Conservation (phyloP, 805 yeast species). For the Hanseniaspora thailandica region DNA sequence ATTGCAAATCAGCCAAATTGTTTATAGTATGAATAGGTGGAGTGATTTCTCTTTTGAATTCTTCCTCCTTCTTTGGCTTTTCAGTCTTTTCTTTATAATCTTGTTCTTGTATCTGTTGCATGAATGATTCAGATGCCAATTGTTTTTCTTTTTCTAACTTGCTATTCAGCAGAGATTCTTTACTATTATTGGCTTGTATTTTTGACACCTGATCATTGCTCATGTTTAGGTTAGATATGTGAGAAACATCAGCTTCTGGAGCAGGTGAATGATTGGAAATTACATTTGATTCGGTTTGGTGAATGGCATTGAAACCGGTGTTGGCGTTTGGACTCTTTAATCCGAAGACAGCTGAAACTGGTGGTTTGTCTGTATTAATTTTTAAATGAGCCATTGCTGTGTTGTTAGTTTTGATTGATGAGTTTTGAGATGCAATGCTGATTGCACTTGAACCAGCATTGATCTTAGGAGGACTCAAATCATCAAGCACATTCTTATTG, state of each 20-base stretch:
- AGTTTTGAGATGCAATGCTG: background rate
- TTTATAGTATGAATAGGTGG: constrained; percentile 4
- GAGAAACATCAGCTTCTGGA: background rate
- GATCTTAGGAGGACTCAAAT: background rate
- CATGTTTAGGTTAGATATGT: background rate
- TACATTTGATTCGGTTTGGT: background rate
- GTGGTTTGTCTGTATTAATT: background rate
- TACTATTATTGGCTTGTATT: background rate
- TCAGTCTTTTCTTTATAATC: background rate
- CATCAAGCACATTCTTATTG: background rate
- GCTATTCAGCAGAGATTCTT: background rate
- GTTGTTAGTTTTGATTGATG: background rate
- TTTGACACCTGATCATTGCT: background rate
- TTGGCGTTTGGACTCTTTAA: background rate
- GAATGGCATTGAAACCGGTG: background rate
- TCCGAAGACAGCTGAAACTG: background rate
- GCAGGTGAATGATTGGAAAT: background rate
- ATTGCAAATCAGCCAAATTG: constrained; percentile 1
- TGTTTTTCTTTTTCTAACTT: background rate
- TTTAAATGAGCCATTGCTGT: background rate
- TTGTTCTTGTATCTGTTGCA: background rate
- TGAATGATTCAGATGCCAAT: background rate
- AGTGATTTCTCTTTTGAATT: background rate
- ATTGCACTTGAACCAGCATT: background rate
- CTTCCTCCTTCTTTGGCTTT: background rate